These are phyloP conservation scores for Hypoxylon perforatum DNA, from an alignment of 495 filamentous ascomycete genomes.

Conservation along the genomic window DNA sequence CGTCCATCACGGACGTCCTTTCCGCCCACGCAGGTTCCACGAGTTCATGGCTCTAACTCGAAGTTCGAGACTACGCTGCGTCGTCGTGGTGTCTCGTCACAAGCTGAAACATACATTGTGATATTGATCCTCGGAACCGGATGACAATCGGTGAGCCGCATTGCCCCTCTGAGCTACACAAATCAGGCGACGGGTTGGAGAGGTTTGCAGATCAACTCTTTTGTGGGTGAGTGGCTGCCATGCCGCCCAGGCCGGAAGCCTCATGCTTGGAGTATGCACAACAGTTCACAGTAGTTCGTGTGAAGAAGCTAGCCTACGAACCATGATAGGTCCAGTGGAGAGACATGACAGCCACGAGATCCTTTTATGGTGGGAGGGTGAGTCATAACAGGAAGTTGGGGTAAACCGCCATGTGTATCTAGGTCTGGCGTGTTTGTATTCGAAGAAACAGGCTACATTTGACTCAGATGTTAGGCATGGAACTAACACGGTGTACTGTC, in stretches of 20 bases:
- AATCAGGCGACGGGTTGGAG: neutral
- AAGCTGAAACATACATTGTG: conserved; percentile 34
- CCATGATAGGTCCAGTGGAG: neutral
- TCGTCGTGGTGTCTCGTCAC: neutral
- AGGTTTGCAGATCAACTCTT: conserved; percentile 17
- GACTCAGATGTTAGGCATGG: neutral
- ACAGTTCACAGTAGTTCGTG: neutral
- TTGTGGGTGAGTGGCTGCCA: conserved; percentile 6
- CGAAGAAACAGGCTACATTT: neutral
- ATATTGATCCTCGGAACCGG: conserved; percentile 15
- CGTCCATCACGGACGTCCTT: neutral
- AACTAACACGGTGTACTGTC: neutral
- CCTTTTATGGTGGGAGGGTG: neutral
- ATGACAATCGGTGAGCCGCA: conserved; percentile 18
- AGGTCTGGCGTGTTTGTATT: neutral
- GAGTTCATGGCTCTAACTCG: conserved; percentile 3
- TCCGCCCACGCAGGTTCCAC: neutral
- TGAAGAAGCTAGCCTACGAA: neutral
- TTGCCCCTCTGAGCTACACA: conserved; percentile 5
- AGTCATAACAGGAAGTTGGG: neutral
- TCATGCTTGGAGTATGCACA: neutral
- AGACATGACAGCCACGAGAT: neutral
- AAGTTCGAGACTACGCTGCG: conserved; percentile 1
- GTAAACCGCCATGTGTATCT: neutral
- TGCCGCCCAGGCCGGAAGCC: conserved; percentile 4